Percentiles rank a stretch among this genome's conserved stretches.
phyloP scores from a whole-genome alignment of 2,329 filamentous ascomycete species.

The Teratosphaeria zuluensis region DNA sequence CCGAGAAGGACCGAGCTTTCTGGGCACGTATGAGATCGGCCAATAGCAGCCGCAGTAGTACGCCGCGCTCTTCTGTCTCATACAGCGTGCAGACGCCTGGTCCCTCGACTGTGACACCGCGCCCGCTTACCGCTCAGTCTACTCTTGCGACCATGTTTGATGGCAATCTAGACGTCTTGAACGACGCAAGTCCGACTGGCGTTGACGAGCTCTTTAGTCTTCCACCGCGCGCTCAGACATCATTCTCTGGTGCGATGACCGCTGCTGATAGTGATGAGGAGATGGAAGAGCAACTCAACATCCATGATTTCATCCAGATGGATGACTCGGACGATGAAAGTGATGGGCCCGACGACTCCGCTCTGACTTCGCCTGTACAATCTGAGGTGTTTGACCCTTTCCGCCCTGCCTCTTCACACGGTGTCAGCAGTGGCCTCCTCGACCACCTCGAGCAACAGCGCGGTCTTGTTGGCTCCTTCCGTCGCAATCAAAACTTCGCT shows the following conservation, averaged over 20 bases:
- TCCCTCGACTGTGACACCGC: background rate
- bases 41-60: conserved; percentile 20
- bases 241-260: conserved; percentile 43
- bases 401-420: conserved; percentile 7
- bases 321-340: conserved; percentile 16
- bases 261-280: conserved; percentile 11
- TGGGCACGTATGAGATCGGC: conserved; percentile 21
- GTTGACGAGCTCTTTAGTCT: conserved; percentile 31
- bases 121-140: conserved; percentile 24
- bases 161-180: conserved; percentile 52
- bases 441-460: conserved; percentile 52
- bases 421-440: conserved; percentile 33
- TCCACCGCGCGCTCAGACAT: conserved; percentile 37
- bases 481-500: conserved; percentile 45
- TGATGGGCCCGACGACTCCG: conserved; percentile 38
- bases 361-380: conserved; percentile 27
- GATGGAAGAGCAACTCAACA: conserved; percentile 10
- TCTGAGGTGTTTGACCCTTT: conserved; percentile 12
- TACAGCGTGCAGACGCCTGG: conserved; percentile 13
- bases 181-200: conserved; percentile 48
- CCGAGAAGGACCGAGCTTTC: conserved; percentile 18
- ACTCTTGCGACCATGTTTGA: conserved; percentile 26
- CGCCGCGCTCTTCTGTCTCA: conserved; percentile 18
- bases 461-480: conserved; percentile 69
- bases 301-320: conserved; percentile 20